Base-by-base conservation (phyloP, 768 basidiomycete species). In the Rhodotorula kratochvilovae region DNA sequence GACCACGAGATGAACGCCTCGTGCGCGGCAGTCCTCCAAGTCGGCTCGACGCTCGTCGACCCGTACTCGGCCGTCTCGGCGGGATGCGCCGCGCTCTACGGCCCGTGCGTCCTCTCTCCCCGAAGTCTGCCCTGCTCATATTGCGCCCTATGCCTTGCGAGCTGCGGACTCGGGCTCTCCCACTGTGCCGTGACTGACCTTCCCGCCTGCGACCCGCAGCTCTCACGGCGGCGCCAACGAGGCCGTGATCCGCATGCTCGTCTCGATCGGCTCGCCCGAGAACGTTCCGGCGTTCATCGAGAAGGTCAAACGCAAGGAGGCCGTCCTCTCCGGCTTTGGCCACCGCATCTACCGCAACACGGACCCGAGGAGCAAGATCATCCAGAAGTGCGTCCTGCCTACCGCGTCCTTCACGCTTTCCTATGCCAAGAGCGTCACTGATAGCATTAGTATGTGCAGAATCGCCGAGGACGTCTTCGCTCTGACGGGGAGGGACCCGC, bases 281-380 rank as follows among this genome's bases (percentile, higher is more conserved):
- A 78, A 78, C 50, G 77, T 78, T 1, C 75, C 74, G 2, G 68
- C 63, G 33, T 95, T 91, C 80, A 82, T 95, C 57, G 90, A 90
- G 72, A 87, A 88, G 19, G 92, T 95, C 65, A 95, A 95, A 81
- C 85, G 84, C 73, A 86, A 91, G 62, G 90, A 94, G 80, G 90
- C 89, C 78, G 90, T 94, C 2, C 84, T 95, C 36, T 91, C 89
- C 58, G 92, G 92, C 39, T 94, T 95, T 75, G 92, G 92, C 2
- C 92, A 95, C 80, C 87, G 90, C 15, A 86, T 91, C 31, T 91
- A 91, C 82, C 88, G 87, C 80, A 91, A 88, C 15, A 87, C 86
- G 25, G 92, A 95, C 80, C 92, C 92, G 33, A 86, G 92, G 31
- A 92, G 90, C 10, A 91, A 89, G 79, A 91, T 95, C 78, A 90